phyloP scores from a whole-genome alignment of 2,329 filamentous ascomycete species.

The Lasiodiplodia gonubiensis region DNA sequence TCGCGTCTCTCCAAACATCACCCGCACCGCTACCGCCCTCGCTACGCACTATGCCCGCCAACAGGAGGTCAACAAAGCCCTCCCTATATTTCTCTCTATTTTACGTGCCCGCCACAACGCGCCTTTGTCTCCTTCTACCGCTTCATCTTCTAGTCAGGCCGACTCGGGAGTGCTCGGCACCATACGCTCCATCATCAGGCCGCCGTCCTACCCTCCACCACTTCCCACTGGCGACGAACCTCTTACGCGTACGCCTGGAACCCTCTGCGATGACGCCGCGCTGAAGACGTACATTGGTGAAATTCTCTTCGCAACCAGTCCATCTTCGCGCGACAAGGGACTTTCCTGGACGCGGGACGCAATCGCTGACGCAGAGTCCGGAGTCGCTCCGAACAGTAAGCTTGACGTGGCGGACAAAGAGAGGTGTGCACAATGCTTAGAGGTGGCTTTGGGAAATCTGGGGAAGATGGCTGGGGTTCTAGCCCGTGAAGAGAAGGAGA shows the following conservation, averaged over 20 bases:
- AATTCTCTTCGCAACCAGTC: slow-evolving; percentile 78
- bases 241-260: slow-evolving; percentile 66
- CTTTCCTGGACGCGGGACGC: slow-evolving; percentile 89
- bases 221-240: slow-evolving; percentile 72
- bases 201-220: slow-evolving; percentile 70
- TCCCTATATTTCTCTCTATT: slow-evolving; percentile 85
- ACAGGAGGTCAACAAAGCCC: slow-evolving; percentile 69
- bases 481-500: slow-evolving; percentile 52
- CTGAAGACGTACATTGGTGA: slow-evolving; percentile 92
- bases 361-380: slow-evolving; percentile 78
- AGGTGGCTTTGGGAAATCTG: slow-evolving; percentile 82
- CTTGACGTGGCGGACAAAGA: slow-evolving; percentile 52
- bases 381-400: slow-evolving; percentile 36
- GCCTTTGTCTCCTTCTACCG: slow-evolving; percentile 41
- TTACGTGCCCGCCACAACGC: slow-evolving; percentile 74
- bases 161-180: slow-evolving; percentile 40
- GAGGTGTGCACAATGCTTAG: slow-evolving; percentile 77
- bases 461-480: slow-evolving; percentile 75
- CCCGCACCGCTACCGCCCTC: slow-evolving; percentile 76
- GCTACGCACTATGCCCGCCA: slow-evolving; percentile 77
- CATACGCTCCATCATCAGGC: slow-evolving; percentile 54
- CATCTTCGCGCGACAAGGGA: slow-evolving; percentile 65
- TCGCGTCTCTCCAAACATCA: slow-evolving; percentile 70
- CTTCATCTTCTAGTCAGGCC: slow-evolving; percentile 29
- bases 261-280: slow-evolving; percentile 82